Percentiles rank a stretch among this genome's conserved stretches.
These are phyloP conservation scores for Cladosporium colombiae DNA, from an alignment of 2,329 filamentous ascomycete genomes.

Conservation along the genomic window DNA sequence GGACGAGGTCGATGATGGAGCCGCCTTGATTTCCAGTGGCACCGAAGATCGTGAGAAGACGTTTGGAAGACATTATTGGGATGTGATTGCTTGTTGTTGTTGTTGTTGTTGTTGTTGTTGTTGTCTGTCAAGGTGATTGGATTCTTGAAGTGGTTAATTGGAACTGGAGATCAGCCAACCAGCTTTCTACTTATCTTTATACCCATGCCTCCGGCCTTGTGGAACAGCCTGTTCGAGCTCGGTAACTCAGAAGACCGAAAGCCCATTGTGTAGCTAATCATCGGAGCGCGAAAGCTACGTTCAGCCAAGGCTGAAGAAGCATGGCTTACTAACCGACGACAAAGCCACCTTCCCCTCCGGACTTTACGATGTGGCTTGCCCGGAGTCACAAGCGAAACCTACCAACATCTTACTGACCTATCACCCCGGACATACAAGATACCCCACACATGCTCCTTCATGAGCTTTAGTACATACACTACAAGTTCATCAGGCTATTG, in stretches of 20 bases:
- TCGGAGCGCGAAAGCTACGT: not conserved
- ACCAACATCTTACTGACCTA: not conserved
- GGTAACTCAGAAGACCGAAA: not conserved
- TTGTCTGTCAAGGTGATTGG: not conserved
- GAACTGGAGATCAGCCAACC: not conserved
- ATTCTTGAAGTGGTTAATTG: not conserved
- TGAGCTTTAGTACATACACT: not conserved
- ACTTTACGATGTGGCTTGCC: not conserved
- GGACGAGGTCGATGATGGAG: slow-evolving; percentile 52
- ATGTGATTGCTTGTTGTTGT: not conserved
- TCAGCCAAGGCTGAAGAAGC: not conserved
- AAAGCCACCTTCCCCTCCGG: slow-evolving; percentile 6
- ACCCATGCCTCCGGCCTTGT: not conserved
- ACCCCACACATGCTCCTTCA: not conserved
- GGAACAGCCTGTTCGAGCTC: not conserved
- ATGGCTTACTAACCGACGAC: slow-evolving; percentile 4
- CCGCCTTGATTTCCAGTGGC: slow-evolving; percentile 63
- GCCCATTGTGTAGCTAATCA: not conserved
- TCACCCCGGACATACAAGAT: not conserved
- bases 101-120: not conserved
- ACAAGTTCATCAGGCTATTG: not conserved
- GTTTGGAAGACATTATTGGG: slow-evolving; percentile 29
- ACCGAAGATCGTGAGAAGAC: slow-evolving; percentile 59
- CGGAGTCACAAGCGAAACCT: not conserved
- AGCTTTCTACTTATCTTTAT: not conserved